These are phyloP conservation scores for Copromyces sp. DNA, from an alignment of 495 filamentous ascomycete species.

Conservation along the genomic window DNA sequence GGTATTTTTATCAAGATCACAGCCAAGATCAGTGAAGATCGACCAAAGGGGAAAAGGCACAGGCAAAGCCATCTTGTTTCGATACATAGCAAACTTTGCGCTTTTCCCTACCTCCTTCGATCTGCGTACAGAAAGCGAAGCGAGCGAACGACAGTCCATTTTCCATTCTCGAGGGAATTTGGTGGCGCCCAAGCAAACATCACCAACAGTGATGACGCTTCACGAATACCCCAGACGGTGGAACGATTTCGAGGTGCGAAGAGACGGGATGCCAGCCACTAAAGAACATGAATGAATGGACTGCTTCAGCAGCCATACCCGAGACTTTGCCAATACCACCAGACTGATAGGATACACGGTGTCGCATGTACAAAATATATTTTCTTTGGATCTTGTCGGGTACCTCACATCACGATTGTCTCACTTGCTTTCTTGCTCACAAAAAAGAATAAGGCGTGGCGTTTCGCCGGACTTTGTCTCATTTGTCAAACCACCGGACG, in stretches of 20 bases:
- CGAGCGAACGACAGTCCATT: too few relatives aligned
- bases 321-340: neutral
- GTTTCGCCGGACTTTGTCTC: neutral
- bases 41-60: neutral
- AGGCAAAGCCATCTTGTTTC: neutral
- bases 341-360: neutral
- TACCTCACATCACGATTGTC: neutral
- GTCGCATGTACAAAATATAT: neutral
- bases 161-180: neutral
- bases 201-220: neutral
- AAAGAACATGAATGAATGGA: neutral
- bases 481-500: neutral
- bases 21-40: neutral
- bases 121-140: neutral
- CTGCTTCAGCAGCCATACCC: neutral
- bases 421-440: neutral
- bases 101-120: neutral
- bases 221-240: neutral
- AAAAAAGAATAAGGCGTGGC: neutral
- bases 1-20: neutral
- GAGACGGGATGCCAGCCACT: neutral
- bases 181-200: neutral
- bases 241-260: neutral
- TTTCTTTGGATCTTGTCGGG: neutral
- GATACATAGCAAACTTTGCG: neutral